Conservation (phyloP, 208 protist genomes). For the Crithidia thermophila region DNA sequence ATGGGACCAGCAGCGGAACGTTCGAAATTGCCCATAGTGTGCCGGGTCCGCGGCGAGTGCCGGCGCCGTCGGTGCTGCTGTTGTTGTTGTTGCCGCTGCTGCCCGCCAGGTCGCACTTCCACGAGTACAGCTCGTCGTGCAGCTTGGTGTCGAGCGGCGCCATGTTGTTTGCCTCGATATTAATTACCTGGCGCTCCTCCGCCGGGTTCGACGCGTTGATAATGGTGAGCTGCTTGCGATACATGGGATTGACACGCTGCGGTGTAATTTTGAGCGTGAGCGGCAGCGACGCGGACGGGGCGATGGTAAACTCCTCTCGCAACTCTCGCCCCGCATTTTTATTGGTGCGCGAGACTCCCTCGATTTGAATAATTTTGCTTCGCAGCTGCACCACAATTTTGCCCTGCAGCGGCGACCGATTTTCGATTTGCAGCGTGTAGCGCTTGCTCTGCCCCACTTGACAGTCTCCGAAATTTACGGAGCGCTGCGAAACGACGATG, state of each 20-base stretch:
- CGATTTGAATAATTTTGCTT: conserved; percentile 89
- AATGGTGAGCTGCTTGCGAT: conserved; percentile 84
- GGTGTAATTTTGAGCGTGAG: conserved; percentile 79
- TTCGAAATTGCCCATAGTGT: conserved; percentile 63
- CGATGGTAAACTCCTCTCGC: conserved; percentile 73
- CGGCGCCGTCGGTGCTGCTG: conserved; percentile 12
- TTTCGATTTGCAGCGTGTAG: conserved; percentile 76
- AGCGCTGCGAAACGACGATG: conserved; percentile 64
- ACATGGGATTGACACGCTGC: conserved; percentile 87
- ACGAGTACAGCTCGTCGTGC: conserved; percentile 86
- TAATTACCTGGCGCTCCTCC: conserved; percentile 80
- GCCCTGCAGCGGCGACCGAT: conserved; percentile 74
- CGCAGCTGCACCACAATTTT: conserved; percentile 73
- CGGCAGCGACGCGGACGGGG: conserved; percentile 58
- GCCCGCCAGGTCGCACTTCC: conserved; percentile 46
- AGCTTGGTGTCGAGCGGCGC: conserved; percentile 76
- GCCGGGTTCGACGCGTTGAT: conserved; percentile 74
- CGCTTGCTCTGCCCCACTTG: conserved; percentile 79
- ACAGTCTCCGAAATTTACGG: conserved; percentile 87
- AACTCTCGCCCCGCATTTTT: conserved; percentile 42
- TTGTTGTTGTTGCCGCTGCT: conserved; percentile 13
- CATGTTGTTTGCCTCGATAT: conserved; percentile 91
- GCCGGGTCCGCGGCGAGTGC: conserved; percentile 7
- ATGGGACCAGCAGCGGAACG: conserved; percentile 80
- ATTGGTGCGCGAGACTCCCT: conserved; percentile 34